These are phyloP conservation scores for Lachnellula hyalina DNA, from an alignment of 2,329 filamentous ascomycete species.

Conservation along the genomic window DNA sequence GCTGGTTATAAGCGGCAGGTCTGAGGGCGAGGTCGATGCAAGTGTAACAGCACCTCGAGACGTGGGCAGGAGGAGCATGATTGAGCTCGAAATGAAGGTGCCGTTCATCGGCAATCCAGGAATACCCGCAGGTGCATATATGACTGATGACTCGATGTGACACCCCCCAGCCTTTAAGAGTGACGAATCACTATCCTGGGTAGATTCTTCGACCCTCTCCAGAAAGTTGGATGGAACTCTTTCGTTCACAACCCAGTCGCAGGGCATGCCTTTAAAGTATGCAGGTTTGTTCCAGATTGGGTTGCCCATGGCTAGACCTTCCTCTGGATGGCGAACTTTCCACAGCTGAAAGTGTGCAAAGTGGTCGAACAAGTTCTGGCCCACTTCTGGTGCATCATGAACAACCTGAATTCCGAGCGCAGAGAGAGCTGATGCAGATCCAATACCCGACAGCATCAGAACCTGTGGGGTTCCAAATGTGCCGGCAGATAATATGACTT, in stretches of 20 bases:
- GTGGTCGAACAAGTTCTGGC: conserved; percentile 38
- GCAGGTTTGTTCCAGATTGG: conserved; percentile 3
- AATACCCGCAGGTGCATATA: conserved; percentile 3
- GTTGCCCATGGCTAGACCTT: conserved; percentile 8
- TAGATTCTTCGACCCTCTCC: neutral
- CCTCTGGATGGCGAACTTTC: conserved; percentile 10
- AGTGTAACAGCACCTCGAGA: conserved; percentile 10
- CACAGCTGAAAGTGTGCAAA: conserved; percentile 1
- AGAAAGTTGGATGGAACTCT: neutral
- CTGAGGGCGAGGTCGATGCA: neutral
- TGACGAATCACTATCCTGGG: neutral
- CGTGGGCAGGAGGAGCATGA: conserved; percentile 9
- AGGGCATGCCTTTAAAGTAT: conserved; percentile 5
- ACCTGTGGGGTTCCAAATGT: conserved; percentile 40
- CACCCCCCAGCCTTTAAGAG: neutral
- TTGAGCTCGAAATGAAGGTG: conserved; percentile 1
- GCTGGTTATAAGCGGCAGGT: conserved; percentile 1
- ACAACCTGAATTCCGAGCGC: conserved; percentile 44
- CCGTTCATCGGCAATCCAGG: conserved; percentile 6
- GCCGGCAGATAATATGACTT: conserved; percentile 44
- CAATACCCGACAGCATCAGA: conserved; percentile 40
- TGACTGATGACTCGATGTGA: neutral
- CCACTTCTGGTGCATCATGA: conserved; percentile 57
- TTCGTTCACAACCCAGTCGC: conserved; percentile 9
- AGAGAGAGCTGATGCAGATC: conserved; percentile 34